Percentiles rank a stretch among this genome's conserved stretches.
phyloP scores from a whole-genome alignment of 1,284 basidiomycete genomes.

The Acaromyces ingoldii region DNA sequence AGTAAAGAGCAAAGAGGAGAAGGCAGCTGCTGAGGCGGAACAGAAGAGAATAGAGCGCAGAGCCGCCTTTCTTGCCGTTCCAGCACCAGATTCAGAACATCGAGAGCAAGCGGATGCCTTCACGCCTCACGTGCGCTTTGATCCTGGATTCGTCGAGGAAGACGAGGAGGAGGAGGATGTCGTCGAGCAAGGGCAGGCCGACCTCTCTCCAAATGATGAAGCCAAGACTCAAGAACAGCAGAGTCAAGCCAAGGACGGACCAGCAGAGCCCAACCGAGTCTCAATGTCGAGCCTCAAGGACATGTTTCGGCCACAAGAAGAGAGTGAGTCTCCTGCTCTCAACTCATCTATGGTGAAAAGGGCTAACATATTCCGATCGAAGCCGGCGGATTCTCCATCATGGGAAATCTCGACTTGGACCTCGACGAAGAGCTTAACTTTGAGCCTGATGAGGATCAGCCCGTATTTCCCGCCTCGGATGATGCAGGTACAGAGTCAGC shows the following conservation, averaged over 20 bases:
- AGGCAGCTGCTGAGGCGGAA: background rate
- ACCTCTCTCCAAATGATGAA: background rate
- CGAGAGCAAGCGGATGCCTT: slow-evolving; percentile 6
- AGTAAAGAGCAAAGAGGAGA: background rate
- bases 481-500: no score
- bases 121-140: slow-evolving; percentile 21
- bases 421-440: slow-evolving; percentile 21
- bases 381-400: slow-evolving; percentile 28
- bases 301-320: slow-evolving; percentile 45
- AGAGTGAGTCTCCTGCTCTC: slow-evolving; percentile 1
- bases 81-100: background rate
- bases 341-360: no score
- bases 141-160: slow-evolving; percentile 12
- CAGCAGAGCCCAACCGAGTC: slow-evolving; percentile 3
- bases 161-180: background rate
- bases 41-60: background rate
- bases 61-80: background rate
- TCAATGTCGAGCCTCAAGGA: slow-evolving; percentile 33
- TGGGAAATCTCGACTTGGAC: slow-evolving; percentile 29
- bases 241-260: background rate
- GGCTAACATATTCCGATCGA: background rate
- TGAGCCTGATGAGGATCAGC: slow-evolving; percentile 10
- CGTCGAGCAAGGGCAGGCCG: background rate
- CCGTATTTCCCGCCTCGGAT: no score
- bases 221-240: background rate